phyloP scores from a whole-genome alignment of 192 early-diverging fungal genomes.

The Glomus cerebriforme region DNA sequence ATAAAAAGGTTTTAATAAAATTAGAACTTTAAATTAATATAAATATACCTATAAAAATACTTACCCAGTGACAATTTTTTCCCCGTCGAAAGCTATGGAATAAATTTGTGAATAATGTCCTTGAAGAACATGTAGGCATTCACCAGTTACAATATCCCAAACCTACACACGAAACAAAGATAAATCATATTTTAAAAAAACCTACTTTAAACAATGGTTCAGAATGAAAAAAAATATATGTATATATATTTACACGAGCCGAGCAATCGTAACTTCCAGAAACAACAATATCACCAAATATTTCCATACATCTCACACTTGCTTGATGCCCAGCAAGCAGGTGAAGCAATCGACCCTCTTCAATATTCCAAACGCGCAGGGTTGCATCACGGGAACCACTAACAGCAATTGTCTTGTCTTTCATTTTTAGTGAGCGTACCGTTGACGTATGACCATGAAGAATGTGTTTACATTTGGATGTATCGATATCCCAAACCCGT shows the following conservation, averaged over 20 bases:
- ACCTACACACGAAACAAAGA: constrained; percentile 40
- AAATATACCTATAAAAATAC: background rate
- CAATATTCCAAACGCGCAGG: constrained; percentile 88
- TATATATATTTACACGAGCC: constrained; percentile 55
- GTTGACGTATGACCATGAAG: constrained; percentile 95
- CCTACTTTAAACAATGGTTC: background rate
- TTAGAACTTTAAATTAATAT: background rate
- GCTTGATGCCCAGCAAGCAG: constrained; percentile 83
- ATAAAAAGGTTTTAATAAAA: background rate
- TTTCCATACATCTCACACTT: constrained; percentile 91
- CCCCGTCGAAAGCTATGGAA: constrained; percentile 84
- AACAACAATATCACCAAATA: constrained; percentile 77
- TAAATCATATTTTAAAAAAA: background rate
- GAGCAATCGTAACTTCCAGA: constrained; percentile 93
- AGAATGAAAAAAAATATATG: background rate
- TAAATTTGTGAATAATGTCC: constrained; percentile 97
- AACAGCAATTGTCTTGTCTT: constrained; percentile 65
- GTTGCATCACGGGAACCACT: constrained; percentile 94
- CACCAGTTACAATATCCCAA: constrained; percentile 82
- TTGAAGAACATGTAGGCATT: constrained; percentile 67
- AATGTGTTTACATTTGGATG: constrained; percentile 82
- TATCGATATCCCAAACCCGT: constrained; percentile 94
- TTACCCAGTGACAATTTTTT: constrained; percentile 75
- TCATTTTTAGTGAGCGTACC: constrained; percentile 92
- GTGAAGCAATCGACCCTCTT: constrained; percentile 67